These are phyloP conservation scores for Plantago ovata DNA, from an alignment of 257 asterid species.

Conservation along the genomic window DNA sequence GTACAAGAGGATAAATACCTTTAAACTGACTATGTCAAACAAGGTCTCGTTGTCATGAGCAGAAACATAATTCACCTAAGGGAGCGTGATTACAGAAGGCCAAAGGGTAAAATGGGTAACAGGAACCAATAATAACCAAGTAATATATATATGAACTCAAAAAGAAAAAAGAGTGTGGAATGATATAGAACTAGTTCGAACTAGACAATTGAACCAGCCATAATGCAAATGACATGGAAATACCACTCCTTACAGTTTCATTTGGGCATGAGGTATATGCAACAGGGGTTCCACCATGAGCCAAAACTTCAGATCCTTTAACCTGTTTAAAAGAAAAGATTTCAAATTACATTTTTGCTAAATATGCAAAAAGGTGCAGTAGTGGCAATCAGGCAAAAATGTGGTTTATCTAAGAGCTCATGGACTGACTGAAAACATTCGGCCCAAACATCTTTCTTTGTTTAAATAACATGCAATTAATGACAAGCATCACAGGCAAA, in stretches of 20 bases:
- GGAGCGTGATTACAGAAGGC: neutral
- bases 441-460: neutral
- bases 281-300: slow-evolving; percentile 66
- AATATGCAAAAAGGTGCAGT: neutral
- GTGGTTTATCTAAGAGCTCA: too few relatives aligned
- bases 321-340: slow-evolving; percentile 42
- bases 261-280: slow-evolving; percentile 73
- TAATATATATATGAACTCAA: neutral
- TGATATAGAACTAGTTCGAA: slow-evolving; percentile 1
- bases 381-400: too few relatives aligned
- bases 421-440: too few relatives aligned
- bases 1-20: slow-evolving; percentile 41
- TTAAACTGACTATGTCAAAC: slow-evolving; percentile 79
- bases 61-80: slow-evolving; percentile 87
- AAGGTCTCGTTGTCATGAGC: slow-evolving; percentile 98
- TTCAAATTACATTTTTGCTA: neutral
- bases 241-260: slow-evolving; percentile 71
- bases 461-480: neutral
- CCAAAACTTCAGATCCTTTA: slow-evolving; percentile 72
- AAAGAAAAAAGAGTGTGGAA: neutral
- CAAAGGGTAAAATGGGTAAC: neutral
- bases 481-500: too few relatives aligned
- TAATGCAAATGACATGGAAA: neutral
- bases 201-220: neutral
- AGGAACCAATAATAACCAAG: slow-evolving; percentile 2